Evolutionary conservation across 805 yeast genomes (phyloP).

Genomic region (Myxozyma geophila): DNA sequence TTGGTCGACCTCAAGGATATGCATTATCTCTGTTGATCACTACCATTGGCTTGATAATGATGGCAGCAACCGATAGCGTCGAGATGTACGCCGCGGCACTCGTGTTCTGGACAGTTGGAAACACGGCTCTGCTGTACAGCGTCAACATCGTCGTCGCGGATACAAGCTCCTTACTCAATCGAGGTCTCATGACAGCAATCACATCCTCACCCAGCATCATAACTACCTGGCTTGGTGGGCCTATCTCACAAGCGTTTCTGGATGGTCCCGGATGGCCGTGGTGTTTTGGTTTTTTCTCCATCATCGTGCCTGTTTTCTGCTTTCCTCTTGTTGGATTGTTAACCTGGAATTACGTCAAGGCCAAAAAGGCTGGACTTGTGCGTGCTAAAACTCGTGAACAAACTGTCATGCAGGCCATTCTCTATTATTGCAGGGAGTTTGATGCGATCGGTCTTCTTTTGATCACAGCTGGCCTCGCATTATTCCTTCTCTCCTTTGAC

Average conservation of each 20-base stretch:
- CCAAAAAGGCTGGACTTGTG: neutral
- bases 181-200: neutral
- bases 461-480: slow-evolving; percentile 46
- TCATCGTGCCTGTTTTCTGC: neutral
- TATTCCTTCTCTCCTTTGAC: slow-evolving; percentile 47
- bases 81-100: neutral
- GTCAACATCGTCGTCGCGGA: slow-evolving; percentile 1
- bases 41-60: slow-evolving; percentile 2
- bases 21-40: neutral
- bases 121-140: neutral
- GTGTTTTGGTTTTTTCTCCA: neutral
- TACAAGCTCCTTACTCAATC: neutral
- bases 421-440: neutral
- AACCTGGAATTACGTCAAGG: neutral
- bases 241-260: neutral
- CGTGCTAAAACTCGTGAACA: neutral
- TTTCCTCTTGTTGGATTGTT: neutral
- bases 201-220: slow-evolving; percentile 2
- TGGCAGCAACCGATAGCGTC: neutral
- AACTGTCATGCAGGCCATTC: neutral
- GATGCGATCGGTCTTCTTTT: slow-evolving; percentile 45
- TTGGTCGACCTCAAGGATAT: neutral
- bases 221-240: neutral
- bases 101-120: neutral
- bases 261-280: neutral